A percentile compares a stretch with the other conserved stretches of the same genome.
phyloP scores from a whole-genome alignment of 352 stramenopile species.

The Phytophthora syringae region DNA sequence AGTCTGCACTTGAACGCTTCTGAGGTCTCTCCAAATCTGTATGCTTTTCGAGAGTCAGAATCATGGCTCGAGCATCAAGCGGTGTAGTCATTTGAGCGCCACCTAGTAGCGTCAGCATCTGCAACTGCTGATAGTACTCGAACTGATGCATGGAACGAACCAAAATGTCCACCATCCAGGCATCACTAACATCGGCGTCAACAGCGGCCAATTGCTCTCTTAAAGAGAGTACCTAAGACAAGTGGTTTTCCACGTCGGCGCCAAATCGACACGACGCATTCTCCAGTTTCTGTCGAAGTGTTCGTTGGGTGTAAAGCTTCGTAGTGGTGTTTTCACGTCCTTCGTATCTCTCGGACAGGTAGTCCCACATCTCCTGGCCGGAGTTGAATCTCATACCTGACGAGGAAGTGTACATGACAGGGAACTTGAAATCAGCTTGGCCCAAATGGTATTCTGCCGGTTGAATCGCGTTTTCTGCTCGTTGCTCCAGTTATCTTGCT shows the following conservation, averaged over 20 bases:
- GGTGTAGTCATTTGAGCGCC: too few relatives aligned
- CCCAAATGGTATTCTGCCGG: background rate
- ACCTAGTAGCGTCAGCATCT: background rate
- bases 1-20: too few relatives aligned
- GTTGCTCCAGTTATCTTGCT: background rate
- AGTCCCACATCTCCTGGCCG: constrained; percentile 3
- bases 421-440: background rate
- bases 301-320: constrained; percentile 1
- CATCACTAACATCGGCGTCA: background rate
- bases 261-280: background rate
- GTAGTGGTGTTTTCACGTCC: constrained; percentile 5
- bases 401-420: background rate
- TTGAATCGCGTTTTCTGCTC: background rate
- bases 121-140: background rate
- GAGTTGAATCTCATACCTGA: background rate
- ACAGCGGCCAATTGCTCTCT: constrained; percentile 2
- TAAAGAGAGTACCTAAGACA: too few relatives aligned
- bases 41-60: too few relatives aligned
- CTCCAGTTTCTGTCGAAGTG: constrained; percentile 11
- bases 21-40: too few relatives aligned
- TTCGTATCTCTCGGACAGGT: background rate
- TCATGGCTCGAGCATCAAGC: too few relatives aligned
- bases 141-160: constrained; percentile 6
- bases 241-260: constrained; percentile 13
- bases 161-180: constrained; percentile 1